Percentiles rank a stretch among this genome's conserved stretches.
Evolutionary conservation across 1,284 basidiomycete species (phyloP).

Genomic region (Trichosporon sp.): DNA sequence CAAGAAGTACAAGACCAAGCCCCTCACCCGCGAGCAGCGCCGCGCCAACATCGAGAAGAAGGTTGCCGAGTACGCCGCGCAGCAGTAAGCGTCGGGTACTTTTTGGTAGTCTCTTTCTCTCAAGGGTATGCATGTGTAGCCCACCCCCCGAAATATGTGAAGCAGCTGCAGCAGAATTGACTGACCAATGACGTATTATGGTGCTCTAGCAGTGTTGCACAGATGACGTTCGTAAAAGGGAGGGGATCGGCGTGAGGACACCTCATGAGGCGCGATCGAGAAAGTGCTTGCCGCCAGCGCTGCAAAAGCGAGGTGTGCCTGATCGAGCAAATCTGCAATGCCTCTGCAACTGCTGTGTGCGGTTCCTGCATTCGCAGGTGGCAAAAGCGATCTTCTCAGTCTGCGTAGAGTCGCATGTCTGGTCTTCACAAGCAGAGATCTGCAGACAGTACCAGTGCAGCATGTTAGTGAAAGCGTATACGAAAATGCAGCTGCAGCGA

Average conservation of each 20-base stretch:
- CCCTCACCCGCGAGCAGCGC: conserved; percentile 74
- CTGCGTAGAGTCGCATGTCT: neutral
- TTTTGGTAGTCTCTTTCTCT: neutral
- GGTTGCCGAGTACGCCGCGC: conserved; percentile 77
- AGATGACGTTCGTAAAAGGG: too few species aligned
- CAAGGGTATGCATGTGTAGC: neutral
- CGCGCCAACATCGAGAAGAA: conserved; percentile 69
- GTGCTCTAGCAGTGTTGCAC: too few species aligned
- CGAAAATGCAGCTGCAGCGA: neutral
- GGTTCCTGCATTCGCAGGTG: neutral
- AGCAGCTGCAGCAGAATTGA: neutral
- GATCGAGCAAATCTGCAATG: neutral
- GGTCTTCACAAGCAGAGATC: neutral
- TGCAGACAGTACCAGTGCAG: neutral
- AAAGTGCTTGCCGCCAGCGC: too few species aligned
- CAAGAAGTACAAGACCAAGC: conserved; percentile 64
- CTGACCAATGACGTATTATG: too few species aligned
- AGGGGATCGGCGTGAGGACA: too few species aligned
- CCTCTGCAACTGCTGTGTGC: neutral
- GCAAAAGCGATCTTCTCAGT: neutral
- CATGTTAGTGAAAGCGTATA: neutral
- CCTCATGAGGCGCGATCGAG: too few species aligned
- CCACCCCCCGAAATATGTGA: neutral
- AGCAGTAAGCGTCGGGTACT: conserved; percentile 43
- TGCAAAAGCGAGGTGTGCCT: neutral